Conservation (phyloP, 345 rosid genomes). For the Microcos paniculata region DNA sequence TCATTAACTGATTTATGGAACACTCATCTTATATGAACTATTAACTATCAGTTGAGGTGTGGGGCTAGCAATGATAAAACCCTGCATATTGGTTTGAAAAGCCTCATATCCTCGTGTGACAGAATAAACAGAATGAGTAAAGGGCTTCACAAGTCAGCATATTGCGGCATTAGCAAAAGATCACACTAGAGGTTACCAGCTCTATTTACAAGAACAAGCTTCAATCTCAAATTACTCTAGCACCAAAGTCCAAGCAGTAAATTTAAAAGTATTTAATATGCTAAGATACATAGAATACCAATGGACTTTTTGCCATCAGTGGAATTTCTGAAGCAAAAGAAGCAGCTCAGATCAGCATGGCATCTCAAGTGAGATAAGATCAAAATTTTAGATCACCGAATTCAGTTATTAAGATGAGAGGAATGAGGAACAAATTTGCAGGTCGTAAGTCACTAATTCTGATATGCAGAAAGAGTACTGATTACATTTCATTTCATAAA, state of each 20-base stretch:
- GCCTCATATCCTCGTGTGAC: neutral
- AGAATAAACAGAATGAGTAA: neutral
- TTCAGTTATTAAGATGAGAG: neutral
- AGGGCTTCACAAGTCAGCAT: neutral
- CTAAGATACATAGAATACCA: neutral
- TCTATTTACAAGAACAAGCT: neutral
- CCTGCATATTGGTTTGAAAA: neutral
- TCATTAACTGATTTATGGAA: neutral
- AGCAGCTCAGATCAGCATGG: neutral
- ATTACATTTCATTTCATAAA: neutral
- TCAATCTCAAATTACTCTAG: neutral
- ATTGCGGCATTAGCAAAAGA: neutral
- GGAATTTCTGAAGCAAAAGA: constrained; percentile 2
- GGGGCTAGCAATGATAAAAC: neutral
- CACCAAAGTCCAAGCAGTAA: neutral
- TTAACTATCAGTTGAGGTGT: neutral
- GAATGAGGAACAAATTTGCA: neutral
- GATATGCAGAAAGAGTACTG: neutral
- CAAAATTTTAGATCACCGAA: neutral
- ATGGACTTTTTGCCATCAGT: neutral
- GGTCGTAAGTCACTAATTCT: neutral
- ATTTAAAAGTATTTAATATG: neutral
- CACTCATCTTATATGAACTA: constrained; percentile 5
- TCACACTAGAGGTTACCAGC: neutral
- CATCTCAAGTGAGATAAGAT: neutral